Evolutionary conservation across 1,284 basidiomycete species (phyloP).

Genomic region (Ustilago vetiveriae): DNA sequence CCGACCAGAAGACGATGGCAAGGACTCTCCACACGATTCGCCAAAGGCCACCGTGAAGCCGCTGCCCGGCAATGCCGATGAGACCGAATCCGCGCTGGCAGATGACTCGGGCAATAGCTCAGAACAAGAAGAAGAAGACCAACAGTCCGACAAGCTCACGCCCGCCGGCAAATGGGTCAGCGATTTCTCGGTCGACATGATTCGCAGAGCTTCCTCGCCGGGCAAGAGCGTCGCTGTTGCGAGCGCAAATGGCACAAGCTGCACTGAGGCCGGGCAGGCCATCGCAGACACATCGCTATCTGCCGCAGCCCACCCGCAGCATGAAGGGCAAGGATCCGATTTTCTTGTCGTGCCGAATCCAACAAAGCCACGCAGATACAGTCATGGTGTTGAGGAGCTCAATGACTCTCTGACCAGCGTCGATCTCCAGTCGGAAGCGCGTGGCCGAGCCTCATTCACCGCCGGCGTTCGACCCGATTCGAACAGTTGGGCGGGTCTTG

Average conservation of each 20-base stretch:
- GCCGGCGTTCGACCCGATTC: constrained; percentile 9
- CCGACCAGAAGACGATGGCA: constrained; percentile 32
- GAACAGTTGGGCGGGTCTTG: constrained; percentile 42
- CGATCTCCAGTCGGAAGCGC: constrained; percentile 4
- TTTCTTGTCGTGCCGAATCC: constrained; percentile 12
- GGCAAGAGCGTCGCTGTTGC: background rate
- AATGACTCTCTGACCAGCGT: constrained; percentile 7
- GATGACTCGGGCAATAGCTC: constrained; percentile 42
- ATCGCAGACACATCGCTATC: background rate
- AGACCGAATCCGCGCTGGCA: constrained; percentile 28
- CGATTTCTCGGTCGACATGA: constrained; percentile 43
- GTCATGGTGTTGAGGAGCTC: constrained; percentile 19
- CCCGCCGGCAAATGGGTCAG: constrained; percentile 46
- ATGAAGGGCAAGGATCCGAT: background rate
- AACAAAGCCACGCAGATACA: constrained; percentile 29
- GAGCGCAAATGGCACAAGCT: background rate
- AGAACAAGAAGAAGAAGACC: constrained; percentile 16
- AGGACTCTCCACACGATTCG: background rate
- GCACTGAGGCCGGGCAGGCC: background rate
- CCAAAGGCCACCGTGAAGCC: constrained; percentile 12
- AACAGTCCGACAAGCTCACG: constrained; percentile 16
- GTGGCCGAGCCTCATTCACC: constrained; percentile 26
- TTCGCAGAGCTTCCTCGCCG: constrained; percentile 26
- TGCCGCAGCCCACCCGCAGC: background rate
- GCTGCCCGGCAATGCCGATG: constrained; percentile 11